These are phyloP conservation scores for Colletotrichum cereale DNA, from an alignment of 2,329 filamentous ascomycete species.

Conservation along the genomic window DNA sequence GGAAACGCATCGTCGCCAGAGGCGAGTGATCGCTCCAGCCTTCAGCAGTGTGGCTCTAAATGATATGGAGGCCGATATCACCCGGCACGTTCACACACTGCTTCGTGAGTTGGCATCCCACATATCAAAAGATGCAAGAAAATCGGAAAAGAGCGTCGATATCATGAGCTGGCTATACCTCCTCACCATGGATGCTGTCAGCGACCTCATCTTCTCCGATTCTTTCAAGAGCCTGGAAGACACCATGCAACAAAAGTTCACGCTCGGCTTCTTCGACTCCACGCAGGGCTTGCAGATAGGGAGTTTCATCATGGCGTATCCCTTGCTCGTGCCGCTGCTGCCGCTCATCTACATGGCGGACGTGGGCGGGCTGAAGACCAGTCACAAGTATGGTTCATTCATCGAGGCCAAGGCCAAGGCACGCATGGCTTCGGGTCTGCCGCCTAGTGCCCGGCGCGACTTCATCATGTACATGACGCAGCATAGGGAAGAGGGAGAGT, in stretches of 20 bases:
- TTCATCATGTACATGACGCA: slow-evolving; percentile 4
- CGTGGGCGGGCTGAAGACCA: not conserved
- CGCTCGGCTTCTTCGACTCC: not conserved
- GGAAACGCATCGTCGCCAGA: not conserved
- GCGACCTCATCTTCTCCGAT: not conserved
- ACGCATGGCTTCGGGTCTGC: not conserved
- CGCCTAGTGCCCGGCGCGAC: not conserved
- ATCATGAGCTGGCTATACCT: not conserved
- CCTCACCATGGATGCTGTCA: not conserved
- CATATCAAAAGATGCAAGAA: no score
- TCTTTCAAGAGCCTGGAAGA: not conserved
- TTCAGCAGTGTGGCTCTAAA: not conserved
- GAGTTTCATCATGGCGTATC: not conserved
- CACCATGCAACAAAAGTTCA: not conserved
- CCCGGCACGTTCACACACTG: not conserved
- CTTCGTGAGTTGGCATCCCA: not conserved
- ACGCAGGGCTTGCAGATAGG: not conserved
- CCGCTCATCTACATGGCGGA: not conserved
- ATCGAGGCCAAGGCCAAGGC: not conserved
- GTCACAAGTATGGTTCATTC: not conserved
- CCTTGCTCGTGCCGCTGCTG: not conserved
- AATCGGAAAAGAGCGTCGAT: not conserved
- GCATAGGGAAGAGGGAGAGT: not conserved
- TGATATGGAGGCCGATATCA: not conserved
- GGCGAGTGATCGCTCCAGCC: not conserved